Evolutionary conservation across 2,329 filamentous ascomycete genomes (phyloP).

Genomic region (Fulvia fulva): DNA sequence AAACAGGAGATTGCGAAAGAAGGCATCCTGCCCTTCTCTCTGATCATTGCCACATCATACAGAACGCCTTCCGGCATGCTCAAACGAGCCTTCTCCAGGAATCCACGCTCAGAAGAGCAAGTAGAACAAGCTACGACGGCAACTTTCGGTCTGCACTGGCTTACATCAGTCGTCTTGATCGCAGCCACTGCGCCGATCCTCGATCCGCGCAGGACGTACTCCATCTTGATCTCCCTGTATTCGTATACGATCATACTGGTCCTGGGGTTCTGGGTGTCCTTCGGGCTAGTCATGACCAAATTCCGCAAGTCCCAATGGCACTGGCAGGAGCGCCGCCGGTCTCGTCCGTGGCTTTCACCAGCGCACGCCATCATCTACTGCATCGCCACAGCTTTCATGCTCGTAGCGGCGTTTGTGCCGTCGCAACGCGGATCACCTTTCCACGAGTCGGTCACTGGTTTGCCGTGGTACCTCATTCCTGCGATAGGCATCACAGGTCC

Average conservation of each 20-base stretch:
- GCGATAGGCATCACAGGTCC: constrained; percentile 20
- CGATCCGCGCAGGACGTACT: constrained; percentile 28
- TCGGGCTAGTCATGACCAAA: constrained; percentile 35
- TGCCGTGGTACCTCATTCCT: constrained; percentile 25
- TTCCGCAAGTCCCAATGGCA: constrained; percentile 10
- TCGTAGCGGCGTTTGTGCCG: constrained; percentile 23
- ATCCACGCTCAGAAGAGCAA: constrained; percentile 15
- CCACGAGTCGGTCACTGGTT: constrained; percentile 12
- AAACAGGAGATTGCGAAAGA: constrained; percentile 61
- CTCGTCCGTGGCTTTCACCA: constrained; percentile 25
- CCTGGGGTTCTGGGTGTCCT: constrained; percentile 25
- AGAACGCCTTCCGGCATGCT: constrained; percentile 28
- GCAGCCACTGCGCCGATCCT: constrained; percentile 29
- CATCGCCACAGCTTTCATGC: constrained; percentile 19
- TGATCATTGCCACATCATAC: constrained; percentile 42
- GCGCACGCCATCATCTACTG: constrained; percentile 23
- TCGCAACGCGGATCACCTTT: constrained; percentile 19
- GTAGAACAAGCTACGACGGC: constrained; percentile 37
- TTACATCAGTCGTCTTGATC: constrained; percentile 35
- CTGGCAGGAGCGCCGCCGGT: constrained; percentile 21
- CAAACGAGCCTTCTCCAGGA: constrained; percentile 16
- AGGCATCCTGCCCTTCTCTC: constrained; percentile 50
- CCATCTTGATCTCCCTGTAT: constrained; percentile 37
- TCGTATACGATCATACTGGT: constrained; percentile 39
- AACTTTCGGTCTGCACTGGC: constrained; percentile 39